phyloP scores from a whole-genome alignment of 257 asterid species.

The Solanum sitiens region DNA sequence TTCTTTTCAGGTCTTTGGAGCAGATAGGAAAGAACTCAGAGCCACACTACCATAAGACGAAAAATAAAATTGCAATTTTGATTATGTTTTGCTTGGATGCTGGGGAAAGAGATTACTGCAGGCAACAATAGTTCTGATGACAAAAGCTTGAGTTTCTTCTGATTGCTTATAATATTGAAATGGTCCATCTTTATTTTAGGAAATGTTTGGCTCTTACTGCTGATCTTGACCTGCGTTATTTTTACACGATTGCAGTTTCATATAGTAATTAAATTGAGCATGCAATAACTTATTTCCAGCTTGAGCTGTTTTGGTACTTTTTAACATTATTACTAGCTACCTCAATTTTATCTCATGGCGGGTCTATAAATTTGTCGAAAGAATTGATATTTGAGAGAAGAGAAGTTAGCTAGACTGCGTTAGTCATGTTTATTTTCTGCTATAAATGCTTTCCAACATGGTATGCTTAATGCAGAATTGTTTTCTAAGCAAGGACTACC shows the following conservation, averaged over 20 bases:
- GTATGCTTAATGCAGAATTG: background rate
- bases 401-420: background rate
- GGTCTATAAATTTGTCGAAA: background rate
- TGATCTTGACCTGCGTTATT: background rate
- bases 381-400: background rate
- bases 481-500: background rate
- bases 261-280: background rate
- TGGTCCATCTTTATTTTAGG: background rate
- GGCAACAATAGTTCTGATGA: background rate
- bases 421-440: background rate
- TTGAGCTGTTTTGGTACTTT: background rate
- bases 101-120: background rate
- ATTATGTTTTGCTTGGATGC: background rate
- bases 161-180: background rate
- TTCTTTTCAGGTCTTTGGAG: constrained; percentile 64
- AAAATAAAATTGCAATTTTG: background rate
- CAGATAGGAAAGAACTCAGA: constrained; percentile 76
- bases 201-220: no score
- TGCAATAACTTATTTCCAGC: background rate
- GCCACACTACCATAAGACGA: constrained; percentile 54
- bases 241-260: background rate
- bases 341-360: background rate
- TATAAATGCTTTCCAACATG: background rate
- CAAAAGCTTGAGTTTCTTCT: background rate
- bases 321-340: background rate